phyloP scores from a whole-genome alignment of 1,284 basidiomycete genomes.

The Ceratorhiza oryzae-sativae region DNA sequence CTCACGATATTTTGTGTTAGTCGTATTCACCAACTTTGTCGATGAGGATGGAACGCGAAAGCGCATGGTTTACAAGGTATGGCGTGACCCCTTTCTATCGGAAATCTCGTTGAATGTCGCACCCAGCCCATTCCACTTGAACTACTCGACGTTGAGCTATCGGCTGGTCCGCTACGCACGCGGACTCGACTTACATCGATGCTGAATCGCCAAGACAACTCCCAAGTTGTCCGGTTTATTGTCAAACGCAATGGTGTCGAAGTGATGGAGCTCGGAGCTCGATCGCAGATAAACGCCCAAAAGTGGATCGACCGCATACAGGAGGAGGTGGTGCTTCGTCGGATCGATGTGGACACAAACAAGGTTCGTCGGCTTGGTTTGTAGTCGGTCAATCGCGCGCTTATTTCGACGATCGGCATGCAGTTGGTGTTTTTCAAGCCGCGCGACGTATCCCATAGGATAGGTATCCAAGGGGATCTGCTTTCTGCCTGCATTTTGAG shows the following conservation, averaged over 20 bases:
- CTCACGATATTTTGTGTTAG: constrained; percentile 63
- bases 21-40: constrained; percentile 12
- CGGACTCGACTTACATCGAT: constrained; percentile 74
- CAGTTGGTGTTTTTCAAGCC: constrained; percentile 54
- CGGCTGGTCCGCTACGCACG: constrained; percentile 20
- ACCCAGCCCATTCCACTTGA: constrained; percentile 25
- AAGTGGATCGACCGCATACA: constrained; percentile 67
- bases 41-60: not conserved
- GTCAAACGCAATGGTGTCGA: constrained; percentile 58
- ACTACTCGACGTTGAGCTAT: constrained; percentile 21
- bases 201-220: constrained; percentile 58
- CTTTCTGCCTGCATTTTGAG: constrained; percentile 66
- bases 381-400: constrained; percentile 69
- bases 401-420: constrained; percentile 52
- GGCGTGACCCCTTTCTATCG: not conserved
- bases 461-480: constrained; percentile 58
- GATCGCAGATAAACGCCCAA: constrained; percentile 45
- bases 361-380: constrained; percentile 59
- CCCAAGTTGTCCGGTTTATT: constrained; percentile 74
- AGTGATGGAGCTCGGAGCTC: constrained; percentile 24
- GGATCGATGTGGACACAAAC: constrained; percentile 68
- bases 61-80: constrained; percentile 46
- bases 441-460: constrained; percentile 48
- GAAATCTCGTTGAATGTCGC: not conserved
- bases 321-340: constrained; percentile 66